Evolutionary conservation across 345 rosid species (phyloP).

Genomic region (Rubroshorea leprosula): DNA sequence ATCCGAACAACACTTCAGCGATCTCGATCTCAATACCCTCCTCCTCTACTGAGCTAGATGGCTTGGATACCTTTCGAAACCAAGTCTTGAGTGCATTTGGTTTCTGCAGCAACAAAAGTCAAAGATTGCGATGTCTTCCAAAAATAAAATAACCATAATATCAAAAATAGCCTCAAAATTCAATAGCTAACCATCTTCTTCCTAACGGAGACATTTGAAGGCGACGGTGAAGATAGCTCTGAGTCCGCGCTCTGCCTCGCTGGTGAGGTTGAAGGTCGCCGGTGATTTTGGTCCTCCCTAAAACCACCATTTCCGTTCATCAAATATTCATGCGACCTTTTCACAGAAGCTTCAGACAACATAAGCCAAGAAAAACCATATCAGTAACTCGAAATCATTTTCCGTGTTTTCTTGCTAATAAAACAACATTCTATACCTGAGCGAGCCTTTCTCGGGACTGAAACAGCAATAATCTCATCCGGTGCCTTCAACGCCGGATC

Average conservation of each 20-base stretch:
- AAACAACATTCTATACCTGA: conserved; percentile 28
- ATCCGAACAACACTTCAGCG: conserved; percentile 53
- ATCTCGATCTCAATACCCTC: conserved; percentile 62
- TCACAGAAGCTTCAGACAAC: conserved; percentile 36
- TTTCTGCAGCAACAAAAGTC: conserved; percentile 21
- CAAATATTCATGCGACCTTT: conserved; percentile 53
- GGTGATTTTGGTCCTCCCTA: conserved; percentile 29
- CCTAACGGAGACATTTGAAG: conserved; percentile 37
- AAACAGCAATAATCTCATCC: conserved; percentile 47
- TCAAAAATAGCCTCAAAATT: background rate
- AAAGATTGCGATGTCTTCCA: background rate
- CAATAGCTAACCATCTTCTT: conserved; percentile 39
- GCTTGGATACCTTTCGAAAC: conserved; percentile 31
- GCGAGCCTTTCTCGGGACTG: conserved; percentile 63
- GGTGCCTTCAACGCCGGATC: conserved; percentile 23
- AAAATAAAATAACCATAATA: background rate
- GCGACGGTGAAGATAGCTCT: conserved; percentile 36
- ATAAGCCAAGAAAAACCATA: background rate
- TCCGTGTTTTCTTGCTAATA: background rate
- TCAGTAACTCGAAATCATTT: background rate
- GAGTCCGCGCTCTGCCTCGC: conserved; percentile 33
- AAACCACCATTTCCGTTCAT: conserved; percentile 38
- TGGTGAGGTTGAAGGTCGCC: conserved; percentile 35
- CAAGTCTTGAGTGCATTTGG: conserved; percentile 33
- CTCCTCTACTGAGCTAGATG: conserved; percentile 31